Evolutionary conservation across 179 eudicot species (phyloP), one percentile per base, ranked within the genome.

Genomic region (Silene coronaria): DNA sequence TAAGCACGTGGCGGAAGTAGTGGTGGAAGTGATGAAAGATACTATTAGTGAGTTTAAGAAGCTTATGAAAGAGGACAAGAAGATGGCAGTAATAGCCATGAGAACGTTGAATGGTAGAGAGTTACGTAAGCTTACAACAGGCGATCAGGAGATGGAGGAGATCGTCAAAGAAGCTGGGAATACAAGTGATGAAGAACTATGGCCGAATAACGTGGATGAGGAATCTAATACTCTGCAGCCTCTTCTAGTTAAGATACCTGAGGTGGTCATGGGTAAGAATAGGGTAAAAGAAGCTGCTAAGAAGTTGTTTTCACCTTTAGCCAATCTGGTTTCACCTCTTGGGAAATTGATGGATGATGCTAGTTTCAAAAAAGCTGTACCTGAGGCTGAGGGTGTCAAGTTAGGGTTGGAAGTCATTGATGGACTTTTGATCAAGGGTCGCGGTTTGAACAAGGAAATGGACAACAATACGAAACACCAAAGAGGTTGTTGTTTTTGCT

Each of bases 311-410:
- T 17, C 70, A 13, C 70, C 70, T 32, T 42, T 66, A 30, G 46
- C 12, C 21, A 16, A n/a, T 66, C 17, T 66, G 46, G 21, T 65
- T 14, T 32, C 46, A 30, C 70, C 70, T 65, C 70, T 65, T n/a
- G 70, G 70, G 4, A 30, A 66, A 34, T 66, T 66, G 48, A 66
- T 66, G 70, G 70, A 66, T 32, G 70, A 66, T 66, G 48, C 70
- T 17, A 66, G 34, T 66, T 66, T 66, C 70, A 66, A 66, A 19
- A 66, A 66, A 8, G 19, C 14, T 66, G 70, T 66, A 12, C 70
- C 46, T n/a, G 51, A 16, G 70, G 70, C 70, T 1, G 48, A 66
- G 23, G 70, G 48, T 34, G 70, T 66, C 10, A 66, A 66, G 46
- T 34, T 66, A 34, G 70, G 70, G 23, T 19, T 66, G 48, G 70